Evolutionary conservation across 148 eudicot species (phyloP).

Genomic region (Cornus suecica): DNA sequence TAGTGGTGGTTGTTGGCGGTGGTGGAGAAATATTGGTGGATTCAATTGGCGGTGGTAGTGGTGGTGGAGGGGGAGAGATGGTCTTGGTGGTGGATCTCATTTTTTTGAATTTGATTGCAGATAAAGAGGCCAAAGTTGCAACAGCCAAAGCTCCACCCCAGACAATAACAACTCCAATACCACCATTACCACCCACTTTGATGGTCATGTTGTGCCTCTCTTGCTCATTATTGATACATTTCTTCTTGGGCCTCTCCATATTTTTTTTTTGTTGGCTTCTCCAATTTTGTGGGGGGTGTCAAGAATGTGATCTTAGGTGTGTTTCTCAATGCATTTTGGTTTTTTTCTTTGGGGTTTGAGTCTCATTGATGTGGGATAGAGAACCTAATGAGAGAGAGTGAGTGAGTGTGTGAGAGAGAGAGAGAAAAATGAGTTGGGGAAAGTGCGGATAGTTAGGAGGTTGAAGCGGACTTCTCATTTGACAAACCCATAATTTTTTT

Average conservation of each 20-base stretch:
- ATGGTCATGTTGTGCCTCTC: slow-evolving; percentile 9
- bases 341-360: background rate
- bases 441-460: background rate
- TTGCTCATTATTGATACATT: background rate
- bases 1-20: background rate
- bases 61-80: background rate
- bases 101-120: slow-evolving; percentile 14
- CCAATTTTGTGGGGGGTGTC: background rate
- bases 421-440: background rate
- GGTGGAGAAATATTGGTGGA: background rate
- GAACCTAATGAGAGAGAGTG: no score
- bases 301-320: background rate
- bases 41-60: background rate
- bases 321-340: slow-evolving; percentile 3
- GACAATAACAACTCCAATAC: slow-evolving; percentile 16
- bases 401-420: background rate
- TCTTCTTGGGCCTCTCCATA: slow-evolving; percentile 15
- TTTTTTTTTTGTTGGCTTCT: background rate
- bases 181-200: slow-evolving; percentile 10
- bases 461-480: background rate
- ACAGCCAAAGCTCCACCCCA: slow-evolving; percentile 24
- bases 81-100: slow-evolving; percentile 9
- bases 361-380: no score
- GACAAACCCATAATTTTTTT: background rate
- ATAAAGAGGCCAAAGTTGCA: slow-evolving; percentile 18